Evolutionary conservation across 371 early-diverging fungal species (phyloP).

Genomic region (Circinella umbellata): DNA sequence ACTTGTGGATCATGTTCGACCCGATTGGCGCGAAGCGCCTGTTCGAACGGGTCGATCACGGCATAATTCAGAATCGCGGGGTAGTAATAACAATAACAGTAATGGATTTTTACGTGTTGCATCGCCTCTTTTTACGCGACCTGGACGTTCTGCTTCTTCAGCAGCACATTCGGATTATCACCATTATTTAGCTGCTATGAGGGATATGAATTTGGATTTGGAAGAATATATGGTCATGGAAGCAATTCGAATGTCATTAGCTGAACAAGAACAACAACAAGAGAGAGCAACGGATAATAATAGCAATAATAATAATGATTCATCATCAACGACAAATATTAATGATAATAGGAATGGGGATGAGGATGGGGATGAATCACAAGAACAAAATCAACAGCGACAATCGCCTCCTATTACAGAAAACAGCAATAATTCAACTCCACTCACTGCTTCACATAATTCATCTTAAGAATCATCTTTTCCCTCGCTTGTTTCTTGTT

Average conservation of each 20-base stretch:
- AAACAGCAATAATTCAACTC: neutral
- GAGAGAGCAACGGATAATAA: neutral
- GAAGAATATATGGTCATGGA: slow-evolving; percentile 93
- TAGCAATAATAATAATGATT: neutral
- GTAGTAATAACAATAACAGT: neutral
- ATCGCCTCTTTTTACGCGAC: slow-evolving; percentile 32
- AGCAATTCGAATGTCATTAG: slow-evolving; percentile 79
- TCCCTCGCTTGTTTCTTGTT: no score
- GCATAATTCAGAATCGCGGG: slow-evolving; percentile 53
- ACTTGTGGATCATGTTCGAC: slow-evolving; percentile 80
- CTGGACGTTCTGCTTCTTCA: slow-evolving; percentile 45
- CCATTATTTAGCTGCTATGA: slow-evolving; percentile 47
- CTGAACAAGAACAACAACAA: slow-evolving; percentile 48
- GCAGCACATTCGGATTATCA: slow-evolving; percentile 59
- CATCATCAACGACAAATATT: neutral
- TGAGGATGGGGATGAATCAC: neutral
- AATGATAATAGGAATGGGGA: neutral
- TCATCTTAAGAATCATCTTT: neutral
- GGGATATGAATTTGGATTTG: slow-evolving; percentile 72
- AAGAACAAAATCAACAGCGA: neutral
- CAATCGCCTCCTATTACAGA: neutral
- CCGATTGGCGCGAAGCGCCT: slow-evolving; percentile 61
- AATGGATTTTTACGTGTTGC: slow-evolving; percentile 23
- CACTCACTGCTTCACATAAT: neutral
- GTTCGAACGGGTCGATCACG: slow-evolving; percentile 43